A percentile compares a stretch with the other conserved stretches of the same genome.
Conservation (phyloP, 2,329 filamentous ascomycete genomes). For the Aspergillus hiratsukae region DNA sequence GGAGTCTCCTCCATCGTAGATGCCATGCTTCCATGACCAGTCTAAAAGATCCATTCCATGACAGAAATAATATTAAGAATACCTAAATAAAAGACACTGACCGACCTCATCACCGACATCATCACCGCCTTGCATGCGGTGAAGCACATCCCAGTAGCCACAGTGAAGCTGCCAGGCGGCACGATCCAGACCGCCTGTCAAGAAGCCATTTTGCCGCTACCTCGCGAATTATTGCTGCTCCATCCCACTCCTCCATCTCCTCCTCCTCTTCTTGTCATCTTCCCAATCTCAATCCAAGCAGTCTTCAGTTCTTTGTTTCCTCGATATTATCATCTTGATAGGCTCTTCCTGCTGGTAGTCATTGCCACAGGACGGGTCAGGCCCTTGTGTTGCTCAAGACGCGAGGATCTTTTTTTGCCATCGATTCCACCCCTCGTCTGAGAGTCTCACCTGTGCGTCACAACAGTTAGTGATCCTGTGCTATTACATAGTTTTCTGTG, state of each 20-base stretch:
- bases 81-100: conserved; percentile 8
- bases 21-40: not conserved
- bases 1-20: not conserved
- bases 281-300: not conserved
- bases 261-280: conserved; percentile 1
- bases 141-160: conserved; percentile 27
- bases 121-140: conserved; percentile 39
- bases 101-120: conserved; percentile 23
- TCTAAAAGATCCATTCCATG: not conserved
- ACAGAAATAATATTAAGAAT: not conserved
- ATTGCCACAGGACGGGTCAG: conserved; percentile 1
- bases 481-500: not conserved
- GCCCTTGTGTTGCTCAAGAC: conserved; percentile 2
- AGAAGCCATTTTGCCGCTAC: conserved; percentile 32
- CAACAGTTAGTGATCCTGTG: not conserved
- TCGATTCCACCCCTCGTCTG: conserved; percentile 8
- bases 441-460: conserved; percentile 10
- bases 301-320: not conserved
- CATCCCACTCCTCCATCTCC: conserved; percentile 19
- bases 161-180: conserved; percentile 11
- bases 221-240: conserved; percentile 4
- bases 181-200: conserved; percentile 32
- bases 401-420: conserved; percentile 17
- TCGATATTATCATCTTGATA: not conserved
- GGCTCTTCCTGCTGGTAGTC: conserved; percentile 2